These are phyloP conservation scores for Mitragyna speciosa DNA, from an alignment of 257 asterid species.

Conservation along the genomic window DNA sequence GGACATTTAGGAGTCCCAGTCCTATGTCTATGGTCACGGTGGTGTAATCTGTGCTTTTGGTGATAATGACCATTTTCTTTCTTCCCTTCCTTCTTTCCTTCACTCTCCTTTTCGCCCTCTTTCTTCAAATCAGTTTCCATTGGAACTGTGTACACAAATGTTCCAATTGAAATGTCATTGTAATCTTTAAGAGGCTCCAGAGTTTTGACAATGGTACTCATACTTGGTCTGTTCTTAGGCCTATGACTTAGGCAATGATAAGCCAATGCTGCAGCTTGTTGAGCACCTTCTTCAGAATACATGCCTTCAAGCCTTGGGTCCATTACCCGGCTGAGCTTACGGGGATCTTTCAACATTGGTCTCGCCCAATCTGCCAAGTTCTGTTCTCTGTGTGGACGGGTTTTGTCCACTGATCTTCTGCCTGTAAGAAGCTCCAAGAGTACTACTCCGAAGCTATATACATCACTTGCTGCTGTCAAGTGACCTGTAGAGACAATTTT, in stretches of 20 bases:
- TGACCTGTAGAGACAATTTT: slow-evolving; percentile 49
- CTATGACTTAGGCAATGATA: slow-evolving; percentile 75
- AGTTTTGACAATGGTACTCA: slow-evolving; percentile 50
- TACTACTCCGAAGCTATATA: slow-evolving; percentile 81
- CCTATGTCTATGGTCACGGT: slow-evolving; percentile 22
- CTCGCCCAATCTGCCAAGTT: slow-evolving; percentile 78
- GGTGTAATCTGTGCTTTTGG: slow-evolving; percentile 39
- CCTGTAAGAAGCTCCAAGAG: slow-evolving; percentile 78
- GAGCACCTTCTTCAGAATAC: slow-evolving; percentile 67
- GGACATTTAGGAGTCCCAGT: slow-evolving; percentile 36
- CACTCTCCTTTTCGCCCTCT: slow-evolving; percentile 13
- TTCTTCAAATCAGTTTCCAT: slow-evolving; percentile 13
- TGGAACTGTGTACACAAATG: slow-evolving; percentile 67
- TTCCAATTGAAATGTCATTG: slow-evolving; percentile 42
- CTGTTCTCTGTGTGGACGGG: slow-evolving; percentile 64
- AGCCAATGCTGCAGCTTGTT: slow-evolving; percentile 63
- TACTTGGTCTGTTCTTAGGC: slow-evolving; percentile 66
- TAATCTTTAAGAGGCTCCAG: slow-evolving; percentile 55
- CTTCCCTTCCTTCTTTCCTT: slow-evolving; percentile 19
- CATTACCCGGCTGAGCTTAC: slow-evolving; percentile 62
- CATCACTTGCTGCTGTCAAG: slow-evolving; percentile 86
- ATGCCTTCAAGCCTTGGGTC: slow-evolving; percentile 84
- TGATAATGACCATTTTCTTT: slow-evolving; percentile 30
- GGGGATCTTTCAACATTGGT: slow-evolving; percentile 61
- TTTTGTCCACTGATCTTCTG: slow-evolving; percentile 68